These are phyloP conservation scores for Mortierella sp. DNA, from an alignment of 371 early-diverging fungal genomes.

Conservation along the genomic window DNA sequence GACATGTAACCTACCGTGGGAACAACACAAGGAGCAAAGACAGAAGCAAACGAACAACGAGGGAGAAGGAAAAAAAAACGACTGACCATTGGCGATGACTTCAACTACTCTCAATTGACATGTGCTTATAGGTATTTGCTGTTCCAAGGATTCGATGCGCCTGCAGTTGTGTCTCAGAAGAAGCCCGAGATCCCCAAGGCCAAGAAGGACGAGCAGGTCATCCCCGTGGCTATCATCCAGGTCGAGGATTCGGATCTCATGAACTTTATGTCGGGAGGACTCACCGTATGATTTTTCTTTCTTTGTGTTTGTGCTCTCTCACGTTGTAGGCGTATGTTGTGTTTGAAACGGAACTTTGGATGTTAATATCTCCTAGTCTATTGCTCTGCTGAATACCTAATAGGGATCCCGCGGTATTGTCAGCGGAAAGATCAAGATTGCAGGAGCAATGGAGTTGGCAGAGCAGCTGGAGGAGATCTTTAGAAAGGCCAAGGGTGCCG, in stretches of 20 bases:
- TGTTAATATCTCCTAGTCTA: background rate
- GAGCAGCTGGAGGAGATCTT: conserved; percentile 51
- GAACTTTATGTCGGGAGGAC: conserved; percentile 57
- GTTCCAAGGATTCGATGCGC: conserved; percentile 51
- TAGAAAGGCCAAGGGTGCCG: conserved; percentile 51
- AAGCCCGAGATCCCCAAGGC: conserved; percentile 54
- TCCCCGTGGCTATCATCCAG: conserved; percentile 56
- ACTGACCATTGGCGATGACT: background rate
- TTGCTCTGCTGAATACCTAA: background rate
- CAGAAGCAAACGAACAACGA: background rate
- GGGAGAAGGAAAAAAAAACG: background rate
- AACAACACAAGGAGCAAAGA: background rate
- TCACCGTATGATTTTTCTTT: conserved; percentile 32
- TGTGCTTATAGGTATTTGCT: conserved; percentile 44
- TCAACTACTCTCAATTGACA: conserved; percentile 6
- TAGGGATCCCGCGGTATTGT: conserved; percentile 55
- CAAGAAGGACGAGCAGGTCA: conserved; percentile 47
- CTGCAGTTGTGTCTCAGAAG: conserved; percentile 51
- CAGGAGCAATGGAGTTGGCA: conserved; percentile 52
- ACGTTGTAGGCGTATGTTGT: background rate
- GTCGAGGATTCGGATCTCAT: conserved; percentile 51
- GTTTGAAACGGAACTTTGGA: background rate
- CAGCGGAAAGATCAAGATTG: conserved; percentile 58
- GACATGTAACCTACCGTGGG: background rate
- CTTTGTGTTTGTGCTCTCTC: background rate